A percentile compares a stretch with the other conserved stretches of the same genome.
Conservation (phyloP, 2,329 filamentous ascomycete species). For the Aspergillus sp. region DNA sequence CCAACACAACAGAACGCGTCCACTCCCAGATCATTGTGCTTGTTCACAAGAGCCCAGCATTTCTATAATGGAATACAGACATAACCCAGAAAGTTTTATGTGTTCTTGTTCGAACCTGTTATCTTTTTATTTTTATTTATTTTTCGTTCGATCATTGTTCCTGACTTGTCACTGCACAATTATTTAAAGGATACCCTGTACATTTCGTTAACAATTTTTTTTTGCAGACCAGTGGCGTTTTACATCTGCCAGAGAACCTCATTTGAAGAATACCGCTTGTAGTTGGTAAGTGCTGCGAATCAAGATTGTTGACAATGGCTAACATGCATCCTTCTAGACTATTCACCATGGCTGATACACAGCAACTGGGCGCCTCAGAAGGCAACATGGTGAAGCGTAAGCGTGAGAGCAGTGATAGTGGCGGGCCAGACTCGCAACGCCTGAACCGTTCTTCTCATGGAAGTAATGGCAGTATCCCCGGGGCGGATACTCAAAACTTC, state of each 20-base stretch:
- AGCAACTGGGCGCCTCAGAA: conserved; percentile 35
- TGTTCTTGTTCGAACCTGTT: not conserved
- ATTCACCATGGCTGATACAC: conserved; percentile 39
- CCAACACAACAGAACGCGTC: conserved; percentile 24
- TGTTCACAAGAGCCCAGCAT: conserved; percentile 12
- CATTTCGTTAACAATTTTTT: conserved; percentile 5
- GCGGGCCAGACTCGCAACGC: conserved; percentile 42
- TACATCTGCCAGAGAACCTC: not conserved
- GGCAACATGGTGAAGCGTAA: conserved; percentile 39
- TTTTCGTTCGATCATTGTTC: not conserved
- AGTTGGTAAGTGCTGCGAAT: not conserved
- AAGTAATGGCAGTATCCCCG: conserved; percentile 40
- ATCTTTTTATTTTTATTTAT: not conserved
- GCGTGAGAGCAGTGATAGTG: conserved; percentile 40
- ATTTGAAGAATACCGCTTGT: not conserved
- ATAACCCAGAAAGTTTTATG: not conserved
- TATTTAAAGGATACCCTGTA: not conserved
- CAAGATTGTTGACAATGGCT: not conserved
- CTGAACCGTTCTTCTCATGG: conserved; percentile 42
- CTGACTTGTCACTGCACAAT: not conserved
- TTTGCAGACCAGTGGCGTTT: not conserved
- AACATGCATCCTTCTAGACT: conserved; percentile 4
- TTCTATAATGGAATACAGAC: not conserved
- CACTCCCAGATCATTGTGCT: conserved; percentile 11
- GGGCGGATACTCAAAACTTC: conserved; percentile 35